Evolutionary conservation across 495 filamentous ascomycete species (phyloP).

Genomic region (Margaritispora aquatica): DNA sequence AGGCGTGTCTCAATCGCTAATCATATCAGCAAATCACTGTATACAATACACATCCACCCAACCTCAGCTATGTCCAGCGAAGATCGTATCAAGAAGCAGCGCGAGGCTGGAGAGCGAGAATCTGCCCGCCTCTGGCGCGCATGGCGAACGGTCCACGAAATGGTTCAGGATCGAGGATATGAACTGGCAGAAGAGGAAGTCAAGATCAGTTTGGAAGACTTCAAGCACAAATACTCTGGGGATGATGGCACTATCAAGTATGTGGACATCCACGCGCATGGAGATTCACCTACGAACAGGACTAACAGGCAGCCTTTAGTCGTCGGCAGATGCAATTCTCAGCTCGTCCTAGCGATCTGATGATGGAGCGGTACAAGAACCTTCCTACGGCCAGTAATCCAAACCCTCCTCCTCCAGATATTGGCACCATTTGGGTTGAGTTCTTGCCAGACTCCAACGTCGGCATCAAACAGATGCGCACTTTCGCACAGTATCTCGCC

Average conservation of each 20-base stretch:
- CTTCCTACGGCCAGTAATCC: conserved; percentile 57
- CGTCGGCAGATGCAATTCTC: conserved; percentile 81
- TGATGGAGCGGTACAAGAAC: conserved; percentile 77
- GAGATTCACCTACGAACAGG: neutral
- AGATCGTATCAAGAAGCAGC: conserved; percentile 30
- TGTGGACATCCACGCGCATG: neutral
- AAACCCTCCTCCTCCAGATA: conserved; percentile 56
- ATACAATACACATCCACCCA: neutral
- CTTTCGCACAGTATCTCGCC: conserved; percentile 75
- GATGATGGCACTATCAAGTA: conserved; percentile 47
- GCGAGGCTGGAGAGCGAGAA: conserved; percentile 55
- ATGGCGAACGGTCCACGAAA: conserved; percentile 81
- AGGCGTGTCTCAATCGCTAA: neutral
- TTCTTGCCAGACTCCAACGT: conserved; percentile 73
- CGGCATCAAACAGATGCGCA: conserved; percentile 85
- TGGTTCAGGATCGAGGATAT: conserved; percentile 85
- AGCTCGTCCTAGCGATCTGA: conserved; percentile 70
- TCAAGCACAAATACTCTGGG: conserved; percentile 59
- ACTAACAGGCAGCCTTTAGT: conserved; percentile 40
- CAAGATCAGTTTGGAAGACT: conserved; percentile 69
- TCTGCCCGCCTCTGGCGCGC: conserved; percentile 76
- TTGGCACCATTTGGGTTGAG: conserved; percentile 89
- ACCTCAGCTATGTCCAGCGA: conserved; percentile 45
- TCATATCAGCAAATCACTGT: neutral
- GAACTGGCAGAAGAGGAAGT: conserved; percentile 86